phyloP scores from a whole-genome alignment of 2,329 filamentous ascomycete genomes.

The Rugonectria rugulosa region DNA sequence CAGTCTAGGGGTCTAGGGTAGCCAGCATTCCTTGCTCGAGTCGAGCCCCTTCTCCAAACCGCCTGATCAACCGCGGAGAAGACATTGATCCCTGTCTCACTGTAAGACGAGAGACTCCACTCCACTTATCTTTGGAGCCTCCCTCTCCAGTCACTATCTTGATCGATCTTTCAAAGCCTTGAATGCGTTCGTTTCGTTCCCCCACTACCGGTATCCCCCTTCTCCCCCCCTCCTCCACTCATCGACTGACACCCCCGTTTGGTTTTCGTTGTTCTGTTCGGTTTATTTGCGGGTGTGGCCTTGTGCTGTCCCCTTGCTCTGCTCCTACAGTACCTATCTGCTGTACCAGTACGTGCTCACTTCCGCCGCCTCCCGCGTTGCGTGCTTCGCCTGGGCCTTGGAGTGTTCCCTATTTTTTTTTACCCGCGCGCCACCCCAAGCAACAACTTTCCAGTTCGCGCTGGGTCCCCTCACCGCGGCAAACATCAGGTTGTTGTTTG shows the following conservation, averaged over 20 bases:
- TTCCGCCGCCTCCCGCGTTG: background rate
- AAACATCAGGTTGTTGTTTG: slow-evolving; percentile 10
- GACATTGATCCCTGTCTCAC: background rate
- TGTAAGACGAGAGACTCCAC: too few species aligned
- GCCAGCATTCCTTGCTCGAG: too few species aligned
- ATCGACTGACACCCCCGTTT: slow-evolving; percentile 28
- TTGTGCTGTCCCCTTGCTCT: background rate
- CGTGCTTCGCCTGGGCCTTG: too few species aligned
- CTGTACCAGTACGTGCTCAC: too few species aligned
- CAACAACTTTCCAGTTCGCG: background rate
- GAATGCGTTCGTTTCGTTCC: slow-evolving; percentile 24
- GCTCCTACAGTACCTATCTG: background rate
- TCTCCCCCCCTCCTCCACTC: slow-evolving; percentile 30
- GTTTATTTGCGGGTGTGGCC: slow-evolving; percentile 11
- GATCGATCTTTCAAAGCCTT: slow-evolving; percentile 4
- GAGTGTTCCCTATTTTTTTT: too few species aligned
- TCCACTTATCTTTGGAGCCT: background rate
- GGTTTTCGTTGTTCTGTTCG: slow-evolving; percentile 25
- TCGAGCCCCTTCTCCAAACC: background rate
- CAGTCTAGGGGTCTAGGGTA: slow-evolving; percentile 25
- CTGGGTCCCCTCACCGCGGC: slow-evolving; percentile 12
- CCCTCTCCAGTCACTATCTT: slow-evolving; percentile 11
- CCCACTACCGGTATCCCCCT: too few species aligned
- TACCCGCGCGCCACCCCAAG: slow-evolving; percentile 4
- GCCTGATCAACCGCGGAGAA: too few species aligned